Evolutionary conservation across 2,329 filamentous ascomycete species (phyloP).

Genomic region (Penicillium sp.): DNA sequence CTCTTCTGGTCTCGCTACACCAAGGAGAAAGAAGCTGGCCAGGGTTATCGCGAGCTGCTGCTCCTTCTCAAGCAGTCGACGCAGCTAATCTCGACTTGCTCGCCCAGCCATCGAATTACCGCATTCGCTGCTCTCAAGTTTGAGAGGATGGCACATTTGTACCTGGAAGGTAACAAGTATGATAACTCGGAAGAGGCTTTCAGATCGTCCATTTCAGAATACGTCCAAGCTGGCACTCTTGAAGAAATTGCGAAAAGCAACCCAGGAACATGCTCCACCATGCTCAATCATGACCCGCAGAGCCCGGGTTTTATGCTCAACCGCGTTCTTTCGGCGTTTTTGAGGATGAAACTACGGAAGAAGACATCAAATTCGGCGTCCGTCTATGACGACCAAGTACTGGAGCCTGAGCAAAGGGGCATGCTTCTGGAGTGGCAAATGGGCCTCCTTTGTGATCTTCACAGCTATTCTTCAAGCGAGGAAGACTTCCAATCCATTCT

Average conservation of each 20-base stretch:
- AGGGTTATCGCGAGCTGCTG: slow-evolving; percentile 38
- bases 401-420: slow-evolving; percentile 32
- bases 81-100: slow-evolving; percentile 38
- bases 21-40: slow-evolving; percentile 43
- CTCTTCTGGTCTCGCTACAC: slow-evolving; percentile 51
- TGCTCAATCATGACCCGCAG: slow-evolving; percentile 37
- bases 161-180: slow-evolving; percentile 40
- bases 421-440: slow-evolving; percentile 44
- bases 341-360: slow-evolving; percentile 40
- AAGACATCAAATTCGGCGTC: slow-evolving; percentile 28
- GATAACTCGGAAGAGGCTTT: slow-evolving; percentile 42
- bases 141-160: slow-evolving; percentile 47
- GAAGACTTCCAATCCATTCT: slow-evolving; percentile 33
- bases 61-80: slow-evolving; percentile 46
- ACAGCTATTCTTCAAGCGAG: slow-evolving; percentile 29
- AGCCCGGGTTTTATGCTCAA: slow-evolving; percentile 40
- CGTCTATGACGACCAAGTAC: slow-evolving; percentile 36
- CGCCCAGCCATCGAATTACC: slow-evolving; percentile 36
- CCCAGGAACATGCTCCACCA: slow-evolving; percentile 28
- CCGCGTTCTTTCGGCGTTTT: slow-evolving; percentile 39
- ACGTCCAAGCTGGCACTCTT: slow-evolving; percentile 43
- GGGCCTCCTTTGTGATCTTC: slow-evolving; percentile 36
- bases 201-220: slow-evolving; percentile 42
- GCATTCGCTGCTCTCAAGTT: slow-evolving; percentile 48
- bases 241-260: slow-evolving; percentile 32